Conservation (phyloP, 306 rosid species). For the Urtica urens region DNA sequence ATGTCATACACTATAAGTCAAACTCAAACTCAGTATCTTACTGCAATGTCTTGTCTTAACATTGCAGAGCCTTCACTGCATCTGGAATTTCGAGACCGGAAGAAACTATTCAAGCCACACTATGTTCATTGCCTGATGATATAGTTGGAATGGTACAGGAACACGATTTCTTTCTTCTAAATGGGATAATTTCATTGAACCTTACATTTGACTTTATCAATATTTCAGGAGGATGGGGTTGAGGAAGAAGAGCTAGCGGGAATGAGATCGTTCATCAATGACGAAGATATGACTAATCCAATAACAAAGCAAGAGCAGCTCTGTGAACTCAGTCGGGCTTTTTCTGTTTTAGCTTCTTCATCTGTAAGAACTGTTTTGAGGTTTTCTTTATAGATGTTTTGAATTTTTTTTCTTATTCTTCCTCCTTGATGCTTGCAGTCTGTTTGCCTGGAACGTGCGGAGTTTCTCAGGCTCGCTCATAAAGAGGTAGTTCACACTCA, state of each 20-base stretch:
- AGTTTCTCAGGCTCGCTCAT: slow-evolving; percentile 76
- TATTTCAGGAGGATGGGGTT: slow-evolving; percentile 27
- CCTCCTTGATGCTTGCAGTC: too few species aligned
- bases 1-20: background rate
- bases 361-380: slow-evolving; percentile 69
- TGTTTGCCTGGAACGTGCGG: slow-evolving; percentile 89
- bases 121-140: slow-evolving; percentile 93
- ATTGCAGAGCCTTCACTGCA: slow-evolving; percentile 68
- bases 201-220: slow-evolving; percentile 13
- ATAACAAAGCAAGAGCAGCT: slow-evolving; percentile 76
- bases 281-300: slow-evolving; percentile 67
- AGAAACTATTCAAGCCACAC: slow-evolving; percentile 80
- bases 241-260: slow-evolving; percentile 63
- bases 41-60: slow-evolving; percentile 7
- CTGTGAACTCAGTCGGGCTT: slow-evolving; percentile 83
- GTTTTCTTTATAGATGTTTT: slow-evolving; percentile 8
- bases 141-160: slow-evolving; percentile 82
- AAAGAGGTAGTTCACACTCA: slow-evolving; percentile 75
- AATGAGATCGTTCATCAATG: slow-evolving; percentile 38
- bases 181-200: slow-evolving; percentile 64
- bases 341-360: slow-evolving; percentile 93
- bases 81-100: slow-evolving; percentile 77
- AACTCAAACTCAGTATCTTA: background rate
- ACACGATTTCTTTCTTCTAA: slow-evolving; percentile 59
- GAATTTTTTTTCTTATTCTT: too few species aligned